Evolutionary conservation across 345 rosid genomes (phyloP).

Genomic region (Eutrema yunnanense): DNA sequence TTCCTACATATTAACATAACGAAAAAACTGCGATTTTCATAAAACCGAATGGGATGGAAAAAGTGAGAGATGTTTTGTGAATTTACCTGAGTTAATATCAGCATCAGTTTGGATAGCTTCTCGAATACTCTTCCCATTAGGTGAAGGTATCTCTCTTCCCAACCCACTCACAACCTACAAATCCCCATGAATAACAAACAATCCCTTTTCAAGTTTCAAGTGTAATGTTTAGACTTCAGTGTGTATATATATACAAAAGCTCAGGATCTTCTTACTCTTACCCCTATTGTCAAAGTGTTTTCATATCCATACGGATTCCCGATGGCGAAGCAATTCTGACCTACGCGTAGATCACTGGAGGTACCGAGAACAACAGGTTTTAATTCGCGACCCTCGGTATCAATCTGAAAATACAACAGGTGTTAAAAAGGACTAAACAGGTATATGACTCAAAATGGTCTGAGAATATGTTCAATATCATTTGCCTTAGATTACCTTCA

Average conservation of each 20-base stretch:
- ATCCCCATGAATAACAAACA: neutral
- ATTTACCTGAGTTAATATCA: slow-evolving; percentile 64
- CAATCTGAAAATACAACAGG: slow-evolving; percentile 37
- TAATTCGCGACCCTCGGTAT: slow-evolving; percentile 54
- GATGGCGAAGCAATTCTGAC: slow-evolving; percentile 83
- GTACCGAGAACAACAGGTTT: slow-evolving; percentile 69
- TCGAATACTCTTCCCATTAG: slow-evolving; percentile 69
- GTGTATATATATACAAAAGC: neutral
- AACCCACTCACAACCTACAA: slow-evolving; percentile 83
- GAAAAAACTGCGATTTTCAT: neutral
- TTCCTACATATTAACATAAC: slow-evolving; percentile 33
- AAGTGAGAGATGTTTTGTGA: neutral
- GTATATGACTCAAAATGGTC: neutral
- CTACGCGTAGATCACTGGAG: slow-evolving; percentile 65
- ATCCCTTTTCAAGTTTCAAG: neutral
- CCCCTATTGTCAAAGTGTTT: slow-evolving; percentile 95
- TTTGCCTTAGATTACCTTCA: slow-evolving; percentile 44
- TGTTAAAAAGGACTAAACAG: neutral
- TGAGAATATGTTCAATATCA: neutral
- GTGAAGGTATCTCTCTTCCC: slow-evolving; percentile 85
- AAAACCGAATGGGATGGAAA: neutral
- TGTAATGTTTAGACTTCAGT: neutral
- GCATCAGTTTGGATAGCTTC: slow-evolving; percentile 94
- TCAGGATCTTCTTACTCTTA: slow-evolving; percentile 24
- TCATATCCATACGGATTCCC: slow-evolving; percentile 90